These are phyloP conservation scores for Mycoemilia scoparia DNA, from an alignment of 192 early-diverging fungal species.

Conservation along the genomic window DNA sequence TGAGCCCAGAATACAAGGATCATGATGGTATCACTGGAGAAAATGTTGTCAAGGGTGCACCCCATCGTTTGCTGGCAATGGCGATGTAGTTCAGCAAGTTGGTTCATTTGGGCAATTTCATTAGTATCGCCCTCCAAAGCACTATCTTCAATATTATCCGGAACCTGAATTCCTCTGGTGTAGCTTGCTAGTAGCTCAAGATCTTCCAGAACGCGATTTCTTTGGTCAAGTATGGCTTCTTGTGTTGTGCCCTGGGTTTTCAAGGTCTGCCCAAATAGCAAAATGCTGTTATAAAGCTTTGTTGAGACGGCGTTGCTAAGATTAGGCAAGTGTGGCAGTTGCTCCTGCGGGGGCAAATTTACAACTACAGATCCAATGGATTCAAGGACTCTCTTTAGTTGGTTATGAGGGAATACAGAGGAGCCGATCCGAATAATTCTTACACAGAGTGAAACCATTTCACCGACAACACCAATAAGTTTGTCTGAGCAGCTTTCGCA, in stretches of 20 bases:
- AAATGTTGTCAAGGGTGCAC: no score
- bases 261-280: no score
- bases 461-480: conserved; percentile 35
- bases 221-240: no score
- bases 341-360: conserved; percentile 8
- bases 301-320: conserved; percentile 5
- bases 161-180: conserved; percentile 20
- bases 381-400: conserved; percentile 26
- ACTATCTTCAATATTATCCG: conserved; percentile 20
- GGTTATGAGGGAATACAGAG: conserved; percentile 18
- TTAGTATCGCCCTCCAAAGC: conserved; percentile 18
- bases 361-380: conserved; percentile 19
- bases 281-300: conserved; percentile 2
- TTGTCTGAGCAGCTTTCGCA: conserved; percentile 51
- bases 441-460: conserved; percentile 37
- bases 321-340: conserved; percentile 6
- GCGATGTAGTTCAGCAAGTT: no score
- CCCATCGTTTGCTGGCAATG: no score
- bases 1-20: no score
- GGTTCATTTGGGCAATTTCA: no score
- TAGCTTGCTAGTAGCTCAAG: conserved; percentile 14
- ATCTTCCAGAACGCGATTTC: neutral
- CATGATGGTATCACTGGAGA: no score
- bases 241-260: conserved; percentile 3
- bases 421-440: conserved; percentile 23